Evolutionary conservation across 2,329 filamentous ascomycete genomes (phyloP), one percentile per base, ranked within the genome.

Genomic region (Aspergillus melleus): DNA sequence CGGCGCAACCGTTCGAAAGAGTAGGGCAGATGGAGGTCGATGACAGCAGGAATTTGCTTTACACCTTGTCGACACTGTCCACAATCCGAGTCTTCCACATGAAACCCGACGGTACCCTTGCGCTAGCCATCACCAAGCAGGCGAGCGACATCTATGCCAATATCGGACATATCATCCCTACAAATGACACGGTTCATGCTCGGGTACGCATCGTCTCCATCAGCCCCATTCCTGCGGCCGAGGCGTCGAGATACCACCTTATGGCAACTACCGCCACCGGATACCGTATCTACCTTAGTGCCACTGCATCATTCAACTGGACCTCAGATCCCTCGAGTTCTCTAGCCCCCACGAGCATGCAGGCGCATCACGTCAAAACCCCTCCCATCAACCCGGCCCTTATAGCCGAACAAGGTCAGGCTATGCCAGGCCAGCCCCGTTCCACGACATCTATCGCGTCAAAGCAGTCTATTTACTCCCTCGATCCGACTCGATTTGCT

Each of bases 331-430:
- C 83, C 14, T 84, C 84, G 22, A 82, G 85, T 20, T 83, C 85
- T 8, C 88, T 83, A 59, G 88, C 90, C 0, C 93, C 95, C 0
- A 93, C 91, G 68, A 97, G 92, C 76, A 97, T 99, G 92, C 93
- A 97, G 75, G 88, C 97, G n/a, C 90, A 96, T 67, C 95, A 96
- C 71, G 91, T 99, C 76, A 96, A 95, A 72, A 96, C 96, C 60
- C 95, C 96, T 1, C 95, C 95, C 76, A 60, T 76, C 65, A 62
- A 75, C 66, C 65, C 63, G 53, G 60, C 66, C 60, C 50, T 72
- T 58, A 52, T 65, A 61, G 24, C 67, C 57, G 75, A 72, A 62
- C 62, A 63, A 63, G 63, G 62, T 63, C 55, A 62, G 55, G 55
- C 57, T 58, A 55, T 62, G 62, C 63, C 68, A 65, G 65, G 61